Conservation (phyloP, 352 stramenopile genomes). For the Phytophthora cactorum region DNA sequence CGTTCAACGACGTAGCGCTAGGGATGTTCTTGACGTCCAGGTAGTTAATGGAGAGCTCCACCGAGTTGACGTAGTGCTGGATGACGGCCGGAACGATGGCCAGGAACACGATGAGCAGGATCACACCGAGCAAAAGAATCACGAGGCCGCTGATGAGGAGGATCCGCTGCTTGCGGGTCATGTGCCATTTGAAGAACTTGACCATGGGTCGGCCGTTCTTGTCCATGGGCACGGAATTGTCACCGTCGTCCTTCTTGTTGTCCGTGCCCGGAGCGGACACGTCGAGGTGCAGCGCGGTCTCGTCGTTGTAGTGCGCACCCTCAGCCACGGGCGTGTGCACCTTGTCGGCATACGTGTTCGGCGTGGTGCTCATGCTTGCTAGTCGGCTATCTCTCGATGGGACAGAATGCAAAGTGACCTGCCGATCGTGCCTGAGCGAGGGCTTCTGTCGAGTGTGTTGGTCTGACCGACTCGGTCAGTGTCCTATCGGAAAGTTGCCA, state of each 20-base stretch:
- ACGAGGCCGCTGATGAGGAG: constrained; percentile 46
- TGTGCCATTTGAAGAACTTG: constrained; percentile 61
- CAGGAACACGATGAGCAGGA: constrained; percentile 74
- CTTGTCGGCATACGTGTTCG: constrained; percentile 24
- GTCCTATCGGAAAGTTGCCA: not conserved
- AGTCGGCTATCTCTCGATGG: constrained; percentile 4
- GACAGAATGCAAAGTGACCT: constrained; percentile 30
- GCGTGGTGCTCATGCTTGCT: constrained; percentile 27
- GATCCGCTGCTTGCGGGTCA: constrained; percentile 64
- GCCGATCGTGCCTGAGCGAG: constrained; percentile 2
- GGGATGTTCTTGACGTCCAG: constrained; percentile 62
- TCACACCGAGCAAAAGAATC: constrained; percentile 45
- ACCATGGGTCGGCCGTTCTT: constrained; percentile 31
- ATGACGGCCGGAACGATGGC: constrained; percentile 62
- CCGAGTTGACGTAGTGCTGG: constrained; percentile 65
- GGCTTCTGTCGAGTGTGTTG: constrained; percentile 3
- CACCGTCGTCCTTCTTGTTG: constrained; percentile 43
- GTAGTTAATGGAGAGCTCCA: constrained; percentile 67
- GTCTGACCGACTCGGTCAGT: constrained; percentile 6
- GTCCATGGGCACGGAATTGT: constrained; percentile 21
- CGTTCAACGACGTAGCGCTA: constrained; percentile 41
- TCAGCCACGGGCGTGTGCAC: constrained; percentile 35
- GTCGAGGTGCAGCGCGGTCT: constrained; percentile 35
- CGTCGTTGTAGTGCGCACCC: constrained; percentile 34
- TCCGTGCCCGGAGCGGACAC: constrained; percentile 34